A percentile compares a stretch with the other conserved stretches of the same genome.
phyloP scores from a whole-genome alignment of 2,329 filamentous ascomycete species.

The Exophiala calicioides region DNA sequence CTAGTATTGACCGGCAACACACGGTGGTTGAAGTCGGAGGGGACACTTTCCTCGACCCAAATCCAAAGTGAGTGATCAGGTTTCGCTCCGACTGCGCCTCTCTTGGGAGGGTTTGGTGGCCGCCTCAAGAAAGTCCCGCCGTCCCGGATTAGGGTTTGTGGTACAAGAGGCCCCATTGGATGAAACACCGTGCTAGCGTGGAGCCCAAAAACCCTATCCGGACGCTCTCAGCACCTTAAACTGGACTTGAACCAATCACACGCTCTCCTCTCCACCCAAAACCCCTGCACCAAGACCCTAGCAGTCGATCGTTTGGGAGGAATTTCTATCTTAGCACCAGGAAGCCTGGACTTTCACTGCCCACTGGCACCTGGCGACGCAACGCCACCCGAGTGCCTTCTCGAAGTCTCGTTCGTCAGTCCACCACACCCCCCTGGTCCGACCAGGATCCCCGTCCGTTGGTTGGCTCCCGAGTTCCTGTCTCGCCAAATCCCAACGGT shows the following conservation, averaged over 20 bases:
- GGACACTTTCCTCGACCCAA: constrained; percentile 10
- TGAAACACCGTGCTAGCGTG: not conserved
- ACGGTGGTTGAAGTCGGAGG: constrained; percentile 1
- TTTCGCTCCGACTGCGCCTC: constrained; percentile 13
- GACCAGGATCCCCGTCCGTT: no score
- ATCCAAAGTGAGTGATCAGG: constrained; percentile 3
- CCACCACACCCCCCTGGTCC: no score
- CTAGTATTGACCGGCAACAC: no score
- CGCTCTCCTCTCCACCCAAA: no score
- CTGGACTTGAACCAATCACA: no score
- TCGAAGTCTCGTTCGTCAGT: no score
- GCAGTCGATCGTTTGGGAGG: constrained; percentile 10
- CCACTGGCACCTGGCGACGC: constrained; percentile 18
- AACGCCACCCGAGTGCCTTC: constrained; percentile 20
- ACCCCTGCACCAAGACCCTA: constrained; percentile 8
- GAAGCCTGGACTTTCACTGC: constrained; percentile 11
- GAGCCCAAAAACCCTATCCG: constrained; percentile 1
- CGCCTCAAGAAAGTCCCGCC: no score
- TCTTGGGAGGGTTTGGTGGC: not conserved
- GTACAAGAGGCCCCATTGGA: no score
- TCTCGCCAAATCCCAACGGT: no score
- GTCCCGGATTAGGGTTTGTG: no score
- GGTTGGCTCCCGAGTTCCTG: no score
- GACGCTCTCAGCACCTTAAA: constrained; percentile 19
- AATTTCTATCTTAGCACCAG: constrained; percentile 24